A percentile compares a stretch with the other conserved stretches of the same genome.
These are phyloP conservation scores for Amphichorda felina DNA, from an alignment of 2,329 filamentous ascomycete genomes.

Conservation along the genomic window DNA sequence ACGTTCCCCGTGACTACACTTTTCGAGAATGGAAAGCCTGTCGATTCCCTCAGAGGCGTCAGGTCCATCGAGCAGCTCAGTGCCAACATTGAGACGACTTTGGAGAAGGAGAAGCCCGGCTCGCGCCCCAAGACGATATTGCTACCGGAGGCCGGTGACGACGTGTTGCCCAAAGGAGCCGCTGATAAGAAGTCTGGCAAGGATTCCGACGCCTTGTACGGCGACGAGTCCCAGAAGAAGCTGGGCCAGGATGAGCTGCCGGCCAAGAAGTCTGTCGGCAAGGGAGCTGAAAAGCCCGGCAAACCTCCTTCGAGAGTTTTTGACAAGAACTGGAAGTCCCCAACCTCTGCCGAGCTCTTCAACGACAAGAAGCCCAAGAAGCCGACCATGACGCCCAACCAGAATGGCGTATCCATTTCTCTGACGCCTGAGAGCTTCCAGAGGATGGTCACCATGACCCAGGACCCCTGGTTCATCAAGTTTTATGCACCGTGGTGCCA, in stretches of 20 bases:
- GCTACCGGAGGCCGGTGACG: slow-evolving; percentile 61
- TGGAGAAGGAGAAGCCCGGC: slow-evolving; percentile 72
- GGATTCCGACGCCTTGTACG: neutral
- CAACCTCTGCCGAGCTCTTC: slow-evolving; percentile 6
- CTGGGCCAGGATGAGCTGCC: neutral
- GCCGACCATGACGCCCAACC: slow-evolving; percentile 46
- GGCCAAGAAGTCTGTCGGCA: slow-evolving; percentile 6
- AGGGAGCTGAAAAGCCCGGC: slow-evolving; percentile 11
- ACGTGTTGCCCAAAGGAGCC: slow-evolving; percentile 18
- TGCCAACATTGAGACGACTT: slow-evolving; percentile 58
- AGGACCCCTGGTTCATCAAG: slow-evolving; percentile 96
- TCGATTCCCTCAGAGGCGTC: slow-evolving; percentile 51
- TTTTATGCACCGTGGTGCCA: slow-evolving; percentile 97
- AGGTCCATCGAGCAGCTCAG: slow-evolving; percentile 58
- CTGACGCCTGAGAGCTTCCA: slow-evolving; percentile 82
- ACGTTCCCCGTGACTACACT: slow-evolving; percentile 69
- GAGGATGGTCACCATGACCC: slow-evolving; percentile 69
- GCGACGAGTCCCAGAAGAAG: slow-evolving; percentile 1
- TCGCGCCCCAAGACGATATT: slow-evolving; percentile 57
- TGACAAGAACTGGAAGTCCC: slow-evolving; percentile 2
- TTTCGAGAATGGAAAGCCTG: slow-evolving; percentile 64
- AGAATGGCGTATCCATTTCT: slow-evolving; percentile 59
- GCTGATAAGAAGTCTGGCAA: neutral
- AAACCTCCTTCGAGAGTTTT: slow-evolving; percentile 3
- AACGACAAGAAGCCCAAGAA: slow-evolving; percentile 6